A percentile compares a stretch with the other conserved stretches of the same genome.
These are phyloP conservation scores for Acrodontium crateriforme DNA, from an alignment of 2,329 filamentous ascomycete genomes.

Conservation along the genomic window DNA sequence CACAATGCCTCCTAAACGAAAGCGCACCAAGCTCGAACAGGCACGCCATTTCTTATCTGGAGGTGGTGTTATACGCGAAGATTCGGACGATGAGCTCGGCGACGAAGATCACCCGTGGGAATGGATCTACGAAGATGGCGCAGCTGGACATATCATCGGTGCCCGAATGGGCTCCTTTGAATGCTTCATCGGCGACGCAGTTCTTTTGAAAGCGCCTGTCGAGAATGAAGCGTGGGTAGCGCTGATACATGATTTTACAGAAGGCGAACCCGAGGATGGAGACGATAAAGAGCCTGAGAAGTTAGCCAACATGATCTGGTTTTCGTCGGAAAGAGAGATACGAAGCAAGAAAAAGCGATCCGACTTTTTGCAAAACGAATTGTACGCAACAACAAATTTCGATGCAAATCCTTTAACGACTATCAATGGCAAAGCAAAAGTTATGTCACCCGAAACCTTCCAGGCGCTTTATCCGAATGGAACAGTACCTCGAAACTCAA, in stretches of 20 bases:
- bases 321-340: conserved; percentile 81
- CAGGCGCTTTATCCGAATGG: conserved; percentile 57
- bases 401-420: conserved; percentile 77
- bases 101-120: conserved; percentile 38
- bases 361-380: conserved; percentile 70
- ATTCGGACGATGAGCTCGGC: conserved; percentile 75
- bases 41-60: conserved; percentile 39
- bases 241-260: conserved; percentile 68
- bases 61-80: conserved; percentile 55
- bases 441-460: conserved; percentile 63
- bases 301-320: conserved; percentile 88
- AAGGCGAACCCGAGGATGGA: conserved; percentile 53
- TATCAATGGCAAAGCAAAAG: conserved; percentile 75
- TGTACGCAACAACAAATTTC: conserved; percentile 79
- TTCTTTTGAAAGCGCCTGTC: conserved; percentile 70
- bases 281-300: conserved; percentile 37
- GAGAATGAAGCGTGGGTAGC: conserved; percentile 88
- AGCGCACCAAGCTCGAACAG: conserved; percentile 29
- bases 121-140: conserved; percentile 42
- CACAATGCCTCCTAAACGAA: conserved; percentile 27
- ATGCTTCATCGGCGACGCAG: conserved; percentile 67
- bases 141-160: conserved; percentile 48
- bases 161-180: conserved; percentile 71
- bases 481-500: conserved; percentile 56
- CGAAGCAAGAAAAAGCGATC: conserved; percentile 69